Evolutionary conservation across 2,329 filamentous ascomycete genomes (phyloP), one percentile per base, ranked within the genome.

Genomic region (Knoxdaviesia proteae): DNA sequence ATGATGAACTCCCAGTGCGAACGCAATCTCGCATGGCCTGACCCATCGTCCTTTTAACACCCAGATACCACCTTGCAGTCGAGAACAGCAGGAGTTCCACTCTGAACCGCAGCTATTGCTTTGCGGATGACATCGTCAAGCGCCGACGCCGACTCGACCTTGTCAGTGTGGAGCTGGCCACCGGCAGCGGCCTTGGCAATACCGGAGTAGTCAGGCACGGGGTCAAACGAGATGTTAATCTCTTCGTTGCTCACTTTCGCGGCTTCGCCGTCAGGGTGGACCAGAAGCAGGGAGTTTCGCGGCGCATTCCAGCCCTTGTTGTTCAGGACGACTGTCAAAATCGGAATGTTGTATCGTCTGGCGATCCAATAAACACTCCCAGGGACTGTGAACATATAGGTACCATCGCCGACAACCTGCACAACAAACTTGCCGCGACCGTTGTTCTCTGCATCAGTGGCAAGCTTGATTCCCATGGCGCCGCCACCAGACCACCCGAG

Each of bases 401-500:
- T 68, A n/a, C 69, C 69, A 44, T 74, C 69, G 20, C 69, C 69
- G 0, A 73, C 69, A 44, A 73, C 61, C 45, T 71, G 68, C 36
- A 67, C 64, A 5, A 74, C 68, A 47, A 70, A 67, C 46, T 61
- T 62, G 42, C 63, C 65, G 39, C 59, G 59, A 30, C 61, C 60
- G 41, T 61, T 59, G 34, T 54, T 54, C 48, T 59, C 58, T 5
- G 49, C 50, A 32, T 60, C 58, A 1, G 55, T 72, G 0, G 80
- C 83, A 6, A 88, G 67, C 54, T 87, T 86, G 53, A 87, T 77
- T 2, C 82, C 83, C 3, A 88, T 57, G 0, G 79, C 77, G 42
- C 64, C 82, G 9, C 83, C 82, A 9, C 81, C 82, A 7, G 75
- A 81, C 82, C 82, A 88, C 2, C 82, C 82, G 0, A 88, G 71